These are phyloP conservation scores for Blastobotrys persicus DNA, from an alignment of 1,139 yeast genomes.

Conservation along the genomic window DNA sequence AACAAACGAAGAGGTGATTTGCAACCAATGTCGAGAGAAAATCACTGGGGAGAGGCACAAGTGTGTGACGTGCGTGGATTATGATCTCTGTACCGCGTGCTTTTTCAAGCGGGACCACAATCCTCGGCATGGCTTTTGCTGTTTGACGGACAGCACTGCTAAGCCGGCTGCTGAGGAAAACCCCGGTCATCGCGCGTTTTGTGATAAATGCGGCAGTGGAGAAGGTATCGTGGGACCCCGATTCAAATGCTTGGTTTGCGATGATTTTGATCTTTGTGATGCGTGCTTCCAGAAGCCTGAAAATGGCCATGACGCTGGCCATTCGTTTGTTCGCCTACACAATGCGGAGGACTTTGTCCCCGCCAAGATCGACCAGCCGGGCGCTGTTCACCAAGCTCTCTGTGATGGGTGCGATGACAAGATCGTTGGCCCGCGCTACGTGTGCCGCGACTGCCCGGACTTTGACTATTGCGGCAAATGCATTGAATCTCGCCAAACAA, in stretches of 20 bases:
- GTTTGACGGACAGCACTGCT: neutral
- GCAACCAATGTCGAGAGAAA: slow-evolving; percentile 24
- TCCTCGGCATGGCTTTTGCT: slow-evolving; percentile 19
- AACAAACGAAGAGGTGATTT: slow-evolving; percentile 12
- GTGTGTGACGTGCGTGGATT: slow-evolving; percentile 52
- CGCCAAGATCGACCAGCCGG: neutral
- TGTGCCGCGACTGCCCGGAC: slow-evolving; percentile 11
- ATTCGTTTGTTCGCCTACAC: slow-evolving; percentile 24
- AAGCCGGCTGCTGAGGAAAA: slow-evolving; percentile 10
- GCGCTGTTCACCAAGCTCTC: neutral
- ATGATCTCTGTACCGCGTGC: slow-evolving; percentile 51
- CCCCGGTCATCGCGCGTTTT: neutral
- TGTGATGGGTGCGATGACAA: slow-evolving; percentile 21
- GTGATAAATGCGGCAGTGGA: neutral
- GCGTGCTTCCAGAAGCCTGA: slow-evolving; percentile 33
- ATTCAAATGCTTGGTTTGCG: slow-evolving; percentile 51
- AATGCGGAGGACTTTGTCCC: slow-evolving; percentile 13
- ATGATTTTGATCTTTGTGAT: slow-evolving; percentile 52
- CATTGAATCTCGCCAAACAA: slow-evolving; percentile 5
- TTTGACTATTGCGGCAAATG: slow-evolving; percentile 5
- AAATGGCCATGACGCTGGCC: slow-evolving; percentile 13
- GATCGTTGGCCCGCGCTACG: slow-evolving; percentile 22
- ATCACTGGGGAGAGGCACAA: slow-evolving; percentile 40
- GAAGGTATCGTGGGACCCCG: slow-evolving; percentile 44
- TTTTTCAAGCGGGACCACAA: slow-evolving; percentile 13